phyloP scores from a whole-genome alignment of 2,329 filamentous ascomycete genomes.

The Paramyrothecium sp. region DNA sequence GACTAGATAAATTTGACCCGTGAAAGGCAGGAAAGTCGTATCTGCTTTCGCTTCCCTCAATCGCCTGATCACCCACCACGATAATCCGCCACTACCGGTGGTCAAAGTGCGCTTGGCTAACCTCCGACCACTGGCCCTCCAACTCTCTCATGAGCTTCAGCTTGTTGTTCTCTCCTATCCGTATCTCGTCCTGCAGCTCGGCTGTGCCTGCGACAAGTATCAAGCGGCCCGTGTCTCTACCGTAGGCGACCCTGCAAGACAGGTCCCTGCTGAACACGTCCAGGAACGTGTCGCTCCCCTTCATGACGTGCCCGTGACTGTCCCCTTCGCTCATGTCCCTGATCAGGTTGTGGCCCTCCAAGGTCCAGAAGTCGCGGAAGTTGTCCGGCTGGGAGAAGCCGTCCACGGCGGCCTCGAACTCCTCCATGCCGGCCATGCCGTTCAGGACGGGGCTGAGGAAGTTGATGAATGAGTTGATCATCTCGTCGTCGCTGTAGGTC shows the following conservation, averaged over 20 bases:
- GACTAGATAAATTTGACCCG: too few species aligned
- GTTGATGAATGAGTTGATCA: constrained; percentile 26
- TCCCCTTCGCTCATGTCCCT: constrained; percentile 26
- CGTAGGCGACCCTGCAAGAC: constrained; percentile 21
- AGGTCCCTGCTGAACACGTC: constrained; percentile 21
- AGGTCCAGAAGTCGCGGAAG: constrained; percentile 32
- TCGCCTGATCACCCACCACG: too few species aligned
- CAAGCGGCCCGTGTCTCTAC: constrained; percentile 20
- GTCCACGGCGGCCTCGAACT: constrained; percentile 28
- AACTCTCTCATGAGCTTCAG: constrained; percentile 17
- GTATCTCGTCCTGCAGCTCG: constrained; percentile 23
- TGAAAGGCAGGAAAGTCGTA: background rate
- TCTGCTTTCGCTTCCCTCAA: background rate
- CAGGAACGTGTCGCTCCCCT: constrained; percentile 24
- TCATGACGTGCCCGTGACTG: constrained; percentile 15
- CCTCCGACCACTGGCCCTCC: constrained; percentile 11
- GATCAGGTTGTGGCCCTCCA: constrained; percentile 30
- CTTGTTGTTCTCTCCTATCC: constrained; percentile 16
- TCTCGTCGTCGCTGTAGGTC: constrained; percentile 21
- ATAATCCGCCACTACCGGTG: too few species aligned
- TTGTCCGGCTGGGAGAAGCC: constrained; percentile 27
- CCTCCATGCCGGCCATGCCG: constrained; percentile 29
- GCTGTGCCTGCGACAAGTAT: constrained; percentile 23
- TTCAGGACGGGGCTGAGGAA: constrained; percentile 29
- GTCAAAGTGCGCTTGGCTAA: constrained; percentile 12